phyloP scores from a whole-genome alignment of 768 basidiomycete genomes.

The Termitomyces sp. region DNA sequence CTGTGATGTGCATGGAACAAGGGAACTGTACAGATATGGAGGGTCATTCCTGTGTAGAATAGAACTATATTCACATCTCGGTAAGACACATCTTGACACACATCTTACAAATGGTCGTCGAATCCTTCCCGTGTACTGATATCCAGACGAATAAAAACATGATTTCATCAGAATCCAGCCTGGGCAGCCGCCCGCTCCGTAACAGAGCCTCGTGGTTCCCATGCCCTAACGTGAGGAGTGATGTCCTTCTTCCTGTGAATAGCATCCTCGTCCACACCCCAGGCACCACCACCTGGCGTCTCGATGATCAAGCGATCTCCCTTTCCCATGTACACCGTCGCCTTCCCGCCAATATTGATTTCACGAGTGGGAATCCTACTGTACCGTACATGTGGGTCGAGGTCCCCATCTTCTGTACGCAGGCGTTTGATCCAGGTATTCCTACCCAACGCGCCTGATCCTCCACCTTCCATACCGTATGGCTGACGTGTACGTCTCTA shows the following conservation, averaged over 20 bases:
- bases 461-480: conserved; percentile 82
- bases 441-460: conserved; percentile 60
- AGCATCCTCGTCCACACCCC: conserved; percentile 47
- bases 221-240: conserved; percentile 34
- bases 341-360: conserved; percentile 90
- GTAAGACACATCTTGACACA: too few relatives aligned
- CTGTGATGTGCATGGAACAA: too few relatives aligned
- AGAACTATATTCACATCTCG: too few relatives aligned
- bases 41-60: too few relatives aligned
- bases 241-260: conserved; percentile 17
- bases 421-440: conserved; percentile 86
- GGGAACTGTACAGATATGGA: too few relatives aligned
- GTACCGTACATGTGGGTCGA: conserved; percentile 29
- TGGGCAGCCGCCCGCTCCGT: conserved; percentile 60
- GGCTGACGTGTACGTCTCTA: conserved; percentile 83
- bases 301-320: conserved; percentile 77
- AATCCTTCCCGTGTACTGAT: too few relatives aligned
- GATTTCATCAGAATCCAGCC: conserved; percentile 43
- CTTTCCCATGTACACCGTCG: conserved; percentile 82
- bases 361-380: conserved; percentile 34
- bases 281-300: conserved; percentile 90
- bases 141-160: not conserved
- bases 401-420: conserved; percentile 63
- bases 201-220: conserved; percentile 72
- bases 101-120: too few relatives aligned